Base-by-base conservation (phyloP, 768 basidiomycete species). In the Leccinum longicurvipes region DNA sequence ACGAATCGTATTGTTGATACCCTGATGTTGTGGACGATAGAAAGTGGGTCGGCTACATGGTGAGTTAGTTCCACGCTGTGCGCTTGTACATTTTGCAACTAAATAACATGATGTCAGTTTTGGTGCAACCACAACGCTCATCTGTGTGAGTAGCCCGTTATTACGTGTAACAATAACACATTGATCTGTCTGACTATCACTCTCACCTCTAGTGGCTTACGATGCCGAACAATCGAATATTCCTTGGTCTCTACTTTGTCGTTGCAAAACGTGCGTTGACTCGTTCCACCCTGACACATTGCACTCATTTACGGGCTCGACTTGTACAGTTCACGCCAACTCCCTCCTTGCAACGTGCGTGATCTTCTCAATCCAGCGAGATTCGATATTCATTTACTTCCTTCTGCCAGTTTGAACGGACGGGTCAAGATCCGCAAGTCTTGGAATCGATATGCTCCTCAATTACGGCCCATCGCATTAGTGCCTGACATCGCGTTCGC, bases 201-300 rank as follows among this genome's bases (percentile, higher is more conserved):
- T 4, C 8, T 6, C 24, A 8, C 5, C 11, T 50, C n/a, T 21
- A 69, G 66, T 69, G 59, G 64, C n/a, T 28, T 11, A 49, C 9
- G 11, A 67, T 67, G 67, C 62, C 65, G 6, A 14, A 63, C 8
- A 69, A 69, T 27, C 58, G 67, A 39, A 48, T 69, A 54, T 67
- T 64, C 24, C 56, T 69, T 2, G 65, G 65, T 28, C 21, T 69
- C 21, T 61, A 69, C 27, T 67, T 67, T 46, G 54, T 62, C 6
- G 54, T 67, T 8, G 67, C 25, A 21, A 67, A 69, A 51, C 47
- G 66, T 69, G 41, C 27, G 66, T 50, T 28, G 19, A 25, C 1
- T n/a, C n/a, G 9, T 24, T 25, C 6, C n/a, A 14, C 32, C 1
- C 15, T 12, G 47, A 14, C 15, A 19, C 36, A 24, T 14, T 6